These are phyloP conservation scores for Andalucia godoyi DNA, from an alignment of 78 protist genomes.

Conservation along the genomic window DNA sequence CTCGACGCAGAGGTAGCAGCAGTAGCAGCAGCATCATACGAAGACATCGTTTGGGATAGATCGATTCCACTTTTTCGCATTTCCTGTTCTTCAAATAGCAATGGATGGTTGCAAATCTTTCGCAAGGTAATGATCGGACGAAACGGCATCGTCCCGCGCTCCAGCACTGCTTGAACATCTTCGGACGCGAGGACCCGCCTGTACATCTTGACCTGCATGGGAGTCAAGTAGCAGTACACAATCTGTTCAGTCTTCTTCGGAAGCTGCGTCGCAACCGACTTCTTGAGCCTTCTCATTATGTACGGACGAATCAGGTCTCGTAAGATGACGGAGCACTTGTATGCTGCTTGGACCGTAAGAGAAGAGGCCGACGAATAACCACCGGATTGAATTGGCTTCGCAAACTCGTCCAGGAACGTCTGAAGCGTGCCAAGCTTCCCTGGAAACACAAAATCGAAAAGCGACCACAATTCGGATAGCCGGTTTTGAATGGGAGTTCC, in stretches of 20 bases:
- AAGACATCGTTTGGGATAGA: too few species aligned
- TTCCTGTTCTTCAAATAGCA: too few species aligned
- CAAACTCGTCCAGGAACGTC: slow-evolving; percentile 53
- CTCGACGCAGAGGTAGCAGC: too few species aligned
- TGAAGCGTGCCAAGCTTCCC: slow-evolving; percentile 76
- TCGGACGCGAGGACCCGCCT: background rate
- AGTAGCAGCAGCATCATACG: too few species aligned
- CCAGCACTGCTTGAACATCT: background rate
- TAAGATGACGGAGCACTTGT: slow-evolving; percentile 64
- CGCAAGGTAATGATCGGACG: slow-evolving; percentile 61
- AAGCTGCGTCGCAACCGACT: slow-evolving; percentile 49
- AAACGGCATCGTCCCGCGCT: slow-evolving; percentile 20
- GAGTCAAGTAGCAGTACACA: slow-evolving; percentile 80
- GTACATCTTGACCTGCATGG: slow-evolving; percentile 64
- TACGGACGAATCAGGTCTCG: slow-evolving; percentile 77
- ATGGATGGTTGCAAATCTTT: slow-evolving; percentile 94
- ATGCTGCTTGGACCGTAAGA: slow-evolving; percentile 60
- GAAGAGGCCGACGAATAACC: background rate
- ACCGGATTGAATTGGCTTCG: slow-evolving; percentile 30
- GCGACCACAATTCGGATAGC: slow-evolving; percentile 92
- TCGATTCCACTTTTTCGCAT: too few species aligned
- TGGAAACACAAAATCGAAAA: slow-evolving; percentile 95
- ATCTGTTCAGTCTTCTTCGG: slow-evolving; percentile 85
- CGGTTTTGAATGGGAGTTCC: slow-evolving; percentile 96
- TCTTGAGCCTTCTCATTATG: slow-evolving; percentile 78